These are phyloP conservation scores for Dactylis glomerata DNA, from an alignment of 176 grass and related monocot genomes.

Conservation along the genomic window DNA sequence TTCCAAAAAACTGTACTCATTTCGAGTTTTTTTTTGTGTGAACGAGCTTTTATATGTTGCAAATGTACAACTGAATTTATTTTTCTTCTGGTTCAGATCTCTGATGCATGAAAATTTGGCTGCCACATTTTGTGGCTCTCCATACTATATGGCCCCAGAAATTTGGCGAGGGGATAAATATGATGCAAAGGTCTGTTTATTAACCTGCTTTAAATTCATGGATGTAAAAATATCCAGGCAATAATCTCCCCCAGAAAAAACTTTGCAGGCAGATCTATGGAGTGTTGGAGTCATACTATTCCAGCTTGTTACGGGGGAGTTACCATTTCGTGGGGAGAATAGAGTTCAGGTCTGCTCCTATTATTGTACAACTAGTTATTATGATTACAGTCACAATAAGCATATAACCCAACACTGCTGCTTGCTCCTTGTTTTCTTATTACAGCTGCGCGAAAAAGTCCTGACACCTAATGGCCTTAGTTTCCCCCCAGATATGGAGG, in stretches of 20 bases:
- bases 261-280: conserved; percentile 78
- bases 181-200: conserved; percentile 57
- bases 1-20: conserved; percentile 11
- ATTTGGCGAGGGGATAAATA: conserved; percentile 61
- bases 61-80: conserved; percentile 8
- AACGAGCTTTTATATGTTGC: background rate
- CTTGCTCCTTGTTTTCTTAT: conserved; percentile 20
- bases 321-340: conserved; percentile 46
- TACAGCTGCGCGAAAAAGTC: conserved; percentile 57
- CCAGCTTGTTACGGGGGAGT: conserved; percentile 62
- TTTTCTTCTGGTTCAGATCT: conserved; percentile 26
- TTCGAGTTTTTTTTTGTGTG: background rate
- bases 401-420: conserved; percentile 6
- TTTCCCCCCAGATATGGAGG: conserved; percentile 56
- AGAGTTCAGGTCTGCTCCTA: conserved; percentile 35
- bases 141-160: conserved; percentile 81
- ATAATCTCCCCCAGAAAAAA: conserved; percentile 5
- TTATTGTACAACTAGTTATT: background rate
- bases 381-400: background rate
- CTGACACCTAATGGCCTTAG: conserved; percentile 52
- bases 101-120: conserved; percentile 67
- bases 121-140: conserved; percentile 64
- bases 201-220: background rate
- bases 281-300: conserved; percentile 74
- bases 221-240: background rate